Base-by-base conservation (phyloP, 495 filamentous ascomycete species). In the Neurospora africana region DNA sequence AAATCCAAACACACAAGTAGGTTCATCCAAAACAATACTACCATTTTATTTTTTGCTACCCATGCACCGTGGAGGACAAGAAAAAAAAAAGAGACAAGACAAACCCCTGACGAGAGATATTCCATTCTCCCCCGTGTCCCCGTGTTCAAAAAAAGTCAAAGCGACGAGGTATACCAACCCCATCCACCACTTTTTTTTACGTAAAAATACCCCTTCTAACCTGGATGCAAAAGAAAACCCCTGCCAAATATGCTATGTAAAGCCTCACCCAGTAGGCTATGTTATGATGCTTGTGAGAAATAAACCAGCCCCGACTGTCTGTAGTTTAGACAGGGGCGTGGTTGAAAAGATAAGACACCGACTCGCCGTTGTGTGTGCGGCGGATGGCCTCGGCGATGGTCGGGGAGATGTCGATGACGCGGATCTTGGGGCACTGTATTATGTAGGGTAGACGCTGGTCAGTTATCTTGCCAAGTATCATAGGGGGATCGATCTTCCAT, bases 391-490 rank as follows among this genome's bases (percentile, higher is more conserved):
- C 89, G 23, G 80, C 83, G 41, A 84, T 75, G 35, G 95, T 98
- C 44, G 94, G 92, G 80, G 91, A 92, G 75, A 99, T 92, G 82
- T 99, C 95, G 78, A 99, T 97, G 36, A 93, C 94, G 76, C 92
- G 87, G 47, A 99, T 85, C 81, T 90, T 91, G 73, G 87, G 85
- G 78, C 95, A 98, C 73, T 79, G 36, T 15, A 23, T n/a, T 23
- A 30, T 11, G 4, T 7, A 17, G 17, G 39, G 13, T 6, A 53
- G 27, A 13, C 8, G 8, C 70, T 30, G 43, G 68, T 33, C 17
- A 72, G 37, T 8, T 0, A 11, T 68, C 40, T 47, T 9, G 21
- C 7, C 7, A 39, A 17, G 39, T 40, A 17, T 40, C 5, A 40
- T 40, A 11, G 39, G 39, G 5, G 13, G 39, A 40, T 40, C 39